These are phyloP conservation scores for Eustoma russellianum DNA, from an alignment of 257 asterid species.

Conservation along the genomic window DNA sequence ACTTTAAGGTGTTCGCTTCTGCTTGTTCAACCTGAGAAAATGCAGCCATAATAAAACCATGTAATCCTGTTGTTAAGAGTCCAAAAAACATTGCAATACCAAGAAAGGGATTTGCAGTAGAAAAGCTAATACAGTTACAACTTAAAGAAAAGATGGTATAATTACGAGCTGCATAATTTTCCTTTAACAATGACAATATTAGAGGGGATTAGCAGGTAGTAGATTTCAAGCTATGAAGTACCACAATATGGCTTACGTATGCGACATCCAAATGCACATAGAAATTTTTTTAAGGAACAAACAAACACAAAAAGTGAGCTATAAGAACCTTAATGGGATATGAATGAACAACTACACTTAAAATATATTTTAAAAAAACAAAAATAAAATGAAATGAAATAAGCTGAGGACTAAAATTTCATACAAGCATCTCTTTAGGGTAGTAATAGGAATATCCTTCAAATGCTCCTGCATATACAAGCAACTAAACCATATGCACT, in stretches of 20 bases:
- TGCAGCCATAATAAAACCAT: conserved; percentile 19
- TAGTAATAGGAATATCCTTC: conserved; percentile 61
- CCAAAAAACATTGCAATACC: neutral
- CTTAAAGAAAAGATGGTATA: too few species aligned
- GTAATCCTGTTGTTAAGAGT: neutral
- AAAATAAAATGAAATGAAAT: neutral
- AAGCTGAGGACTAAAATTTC: conserved; percentile 16
- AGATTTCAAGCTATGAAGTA: too few species aligned
- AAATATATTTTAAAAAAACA: too few species aligned
- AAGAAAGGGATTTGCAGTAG: neutral
- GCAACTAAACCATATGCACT: neutral
- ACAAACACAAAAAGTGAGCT: too few species aligned
- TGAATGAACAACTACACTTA: neutral
- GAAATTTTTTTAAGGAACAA: too few species aligned
- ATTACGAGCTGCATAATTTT: too few species aligned
- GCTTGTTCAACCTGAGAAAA: conserved; percentile 44
- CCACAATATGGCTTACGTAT: too few species aligned
- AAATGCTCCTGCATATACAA: conserved; percentile 69
- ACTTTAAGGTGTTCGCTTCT: conserved; percentile 39
- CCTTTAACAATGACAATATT: too few species aligned
- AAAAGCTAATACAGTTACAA: too few species aligned
- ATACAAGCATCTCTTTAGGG: conserved; percentile 66
- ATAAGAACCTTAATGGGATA: too few species aligned
- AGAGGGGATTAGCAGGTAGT: too few species aligned
- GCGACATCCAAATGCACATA: too few species aligned